Conservation (phyloP, 768 basidiomycete species). For the Trametes meyenii region DNA sequence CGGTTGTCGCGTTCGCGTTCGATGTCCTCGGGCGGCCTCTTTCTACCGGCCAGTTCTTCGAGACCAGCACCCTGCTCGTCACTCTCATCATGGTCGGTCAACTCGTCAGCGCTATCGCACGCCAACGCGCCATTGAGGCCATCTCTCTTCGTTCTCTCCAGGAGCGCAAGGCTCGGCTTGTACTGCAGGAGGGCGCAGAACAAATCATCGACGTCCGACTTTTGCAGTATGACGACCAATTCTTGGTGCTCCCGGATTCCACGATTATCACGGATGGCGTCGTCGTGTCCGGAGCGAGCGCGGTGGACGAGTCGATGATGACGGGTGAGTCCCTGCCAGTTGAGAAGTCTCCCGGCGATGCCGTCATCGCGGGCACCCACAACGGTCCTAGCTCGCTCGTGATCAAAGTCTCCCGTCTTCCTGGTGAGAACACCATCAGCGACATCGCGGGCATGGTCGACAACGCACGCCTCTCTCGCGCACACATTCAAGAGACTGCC, state of each 20-base stretch:
- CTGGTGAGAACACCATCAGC: constrained; percentile 45
- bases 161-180: constrained; percentile 33
- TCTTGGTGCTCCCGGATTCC: constrained; percentile 39
- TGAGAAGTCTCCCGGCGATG: constrained; percentile 36
- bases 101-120: constrained; percentile 40
- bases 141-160: constrained; percentile 40
- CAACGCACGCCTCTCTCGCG: constrained; percentile 41
- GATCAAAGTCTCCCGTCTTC: constrained; percentile 40
- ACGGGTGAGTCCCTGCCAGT: constrained; percentile 46
- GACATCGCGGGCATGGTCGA: constrained; percentile 40
- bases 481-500: constrained; percentile 47
- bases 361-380: constrained; percentile 43
- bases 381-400: constrained; percentile 40
- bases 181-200: constrained; percentile 32
- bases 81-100: constrained; percentile 46
- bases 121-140: constrained; percentile 40
- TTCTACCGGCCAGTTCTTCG: constrained; percentile 42
- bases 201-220: constrained; percentile 34
- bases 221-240: constrained; percentile 40
- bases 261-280: constrained; percentile 44
- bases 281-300: constrained; percentile 39
- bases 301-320: constrained; percentile 46
- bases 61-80: constrained; percentile 46
- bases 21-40: constrained; percentile 35
- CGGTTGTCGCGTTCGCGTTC: constrained; percentile 42